Base-by-base conservation (phyloP, 1,284 basidiomycete genomes). In the Trichosporon ovoides region DNA sequence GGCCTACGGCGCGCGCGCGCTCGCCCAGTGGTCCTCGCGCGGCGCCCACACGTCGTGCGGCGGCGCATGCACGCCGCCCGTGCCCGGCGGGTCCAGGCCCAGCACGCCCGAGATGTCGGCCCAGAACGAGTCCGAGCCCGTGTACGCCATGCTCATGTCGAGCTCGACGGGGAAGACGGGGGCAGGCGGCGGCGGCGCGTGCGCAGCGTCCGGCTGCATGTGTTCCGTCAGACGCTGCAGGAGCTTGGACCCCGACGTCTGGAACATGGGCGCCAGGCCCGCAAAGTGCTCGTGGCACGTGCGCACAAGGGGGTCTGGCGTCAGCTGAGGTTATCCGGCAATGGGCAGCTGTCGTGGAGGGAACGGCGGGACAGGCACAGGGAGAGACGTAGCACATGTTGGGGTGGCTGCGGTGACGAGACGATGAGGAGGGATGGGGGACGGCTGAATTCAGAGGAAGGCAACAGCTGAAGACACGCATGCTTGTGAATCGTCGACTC, bases 121-220 rank as follows among this genome's bases (percentile, higher is more conserved):
- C 59, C 59, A 61, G 53, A 61, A 61, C 3, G 34, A 38, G 49
- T 61, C 59, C 12, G 37, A 46, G 3, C 55, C 59, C 13, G 59
- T 61, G 43, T 61, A 61, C 33, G 59, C 59, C 59, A 61, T 61
- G 35, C 38, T 52, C 52, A 60, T 34, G 38, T 61, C 56, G 6
- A 57, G 11, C 28, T 61, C 59, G 0, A 35, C 18, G 34, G 2
- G 55, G 55, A 57, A 38, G 28, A 46, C 31, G 3, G 48, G 48
- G 19, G 37, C 22, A 14, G 22, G 55, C 22, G 19, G 50, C 28
- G 16, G 38, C 14, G 36, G 48, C 50, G 33, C 43, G 14, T 52
- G 19, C 22, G 38, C 51, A 3, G 24, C 43, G 5, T 7, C 12
- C 2, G 36, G 37, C 35, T 52, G 38, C 14, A 57, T 11, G 10